phyloP scores from a whole-genome alignment of 2,329 filamentous ascomycete genomes.

The Clonostachys sp. region DNA sequence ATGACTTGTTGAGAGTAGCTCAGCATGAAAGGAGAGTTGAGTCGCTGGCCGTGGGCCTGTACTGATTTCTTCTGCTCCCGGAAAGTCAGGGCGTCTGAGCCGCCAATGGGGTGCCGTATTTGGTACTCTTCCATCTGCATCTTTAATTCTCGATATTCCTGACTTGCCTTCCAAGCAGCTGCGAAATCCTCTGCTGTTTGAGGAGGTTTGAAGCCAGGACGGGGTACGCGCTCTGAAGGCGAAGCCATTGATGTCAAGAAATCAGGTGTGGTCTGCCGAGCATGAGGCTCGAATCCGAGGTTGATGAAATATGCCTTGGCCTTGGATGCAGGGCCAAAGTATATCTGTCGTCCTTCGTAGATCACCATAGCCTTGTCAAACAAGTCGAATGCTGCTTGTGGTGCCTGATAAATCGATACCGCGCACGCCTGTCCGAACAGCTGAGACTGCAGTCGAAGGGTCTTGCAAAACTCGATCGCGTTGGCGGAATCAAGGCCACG shows the following conservation, averaged over 20 bases:
- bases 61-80: conserved; percentile 41
- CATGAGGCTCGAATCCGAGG: conserved; percentile 62
- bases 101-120: conserved; percentile 20
- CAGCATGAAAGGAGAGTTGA: conserved; percentile 54
- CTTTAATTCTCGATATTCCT: conserved; percentile 33
- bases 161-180: conserved; percentile 35
- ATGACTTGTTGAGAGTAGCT: conserved; percentile 47
- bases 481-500: conserved; percentile 57
- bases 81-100: conserved; percentile 27
- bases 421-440: conserved; percentile 47
- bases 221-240: conserved; percentile 50
- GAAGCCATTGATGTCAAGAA: conserved; percentile 68
- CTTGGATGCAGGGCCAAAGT: conserved; percentile 55
- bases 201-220: conserved; percentile 56
- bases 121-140: conserved; percentile 47
- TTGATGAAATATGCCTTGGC: conserved; percentile 59
- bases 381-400: conserved; percentile 57
- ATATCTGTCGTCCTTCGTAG: conserved; percentile 58
- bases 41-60: conserved; percentile 48
- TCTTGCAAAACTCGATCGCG: conserved; percentile 57
- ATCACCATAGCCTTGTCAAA: conserved; percentile 56
- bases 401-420: conserved; percentile 72
- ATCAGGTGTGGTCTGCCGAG: conserved; percentile 63
- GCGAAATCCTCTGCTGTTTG: conserved; percentile 68
- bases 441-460: conserved; percentile 56